Evolutionary conservation across 2,329 filamentous ascomycete species (phyloP), one percentile per base, ranked within the genome.

Genomic region (Cladosporium sp.): DNA sequence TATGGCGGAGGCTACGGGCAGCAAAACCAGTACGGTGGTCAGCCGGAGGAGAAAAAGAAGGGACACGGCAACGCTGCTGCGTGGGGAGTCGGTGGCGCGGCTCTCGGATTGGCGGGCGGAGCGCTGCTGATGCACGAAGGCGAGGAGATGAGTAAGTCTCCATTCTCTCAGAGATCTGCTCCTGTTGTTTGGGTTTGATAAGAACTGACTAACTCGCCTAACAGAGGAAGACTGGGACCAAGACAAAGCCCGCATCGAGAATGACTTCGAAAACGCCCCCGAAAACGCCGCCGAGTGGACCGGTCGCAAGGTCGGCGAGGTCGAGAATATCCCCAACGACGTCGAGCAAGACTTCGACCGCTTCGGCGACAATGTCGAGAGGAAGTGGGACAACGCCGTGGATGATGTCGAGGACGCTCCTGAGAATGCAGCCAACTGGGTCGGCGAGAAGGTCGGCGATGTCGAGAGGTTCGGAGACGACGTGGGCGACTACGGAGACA

Each of bases 41-140:
- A 39, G 22, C 20, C 9, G 17, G 20, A 69, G 52, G 60, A 71
- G 59, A 66, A 71, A 58, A 66, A 71, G 58, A 62, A 66, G 53
- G 64, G 59, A 9, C 61, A 63, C 34, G 63, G 66, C 12, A 63
- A 65, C 20, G 69, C 64, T 24, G 48, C 72, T 60, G 62, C 70
- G 37, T 76, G 76, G 60, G 72, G 69, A 8, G 73, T 71, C 1
- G 62, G 74, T 17, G 77, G 73, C 32, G 74, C 69, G 3, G 76
- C 69, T 19, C 73, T 72, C 1, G 77, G 77, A 4, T 52, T 76
- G 17, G 70, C 72, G 8, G 77, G 74, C 15, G 76, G 76, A 55
- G 77, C 75, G 42, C 57, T 78, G 53, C 62, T 77, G 53, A 76
- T 75, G 72, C 73, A 79, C 58, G 77, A 78, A 57, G 75, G 74